Evolutionary conservation across 345 rosid genomes (phyloP).

Genomic region (Noccaea caerulescens): DNA sequence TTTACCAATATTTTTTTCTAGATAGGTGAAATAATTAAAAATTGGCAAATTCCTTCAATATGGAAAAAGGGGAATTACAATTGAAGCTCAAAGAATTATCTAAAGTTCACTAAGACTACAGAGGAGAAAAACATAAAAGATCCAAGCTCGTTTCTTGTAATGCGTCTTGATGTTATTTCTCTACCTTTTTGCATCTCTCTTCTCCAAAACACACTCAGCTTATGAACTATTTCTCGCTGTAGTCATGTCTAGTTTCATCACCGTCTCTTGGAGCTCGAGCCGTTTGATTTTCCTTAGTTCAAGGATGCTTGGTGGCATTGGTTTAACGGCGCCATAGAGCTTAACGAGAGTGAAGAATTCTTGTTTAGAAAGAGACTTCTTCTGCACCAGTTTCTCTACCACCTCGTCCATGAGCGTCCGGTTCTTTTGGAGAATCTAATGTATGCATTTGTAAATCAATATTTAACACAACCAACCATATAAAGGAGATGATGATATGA

Average conservation of each 20-base stretch:
- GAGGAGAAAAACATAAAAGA: neutral
- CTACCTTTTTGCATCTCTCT: slow-evolving; percentile 1
- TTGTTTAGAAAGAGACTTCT: slow-evolving; percentile 77
- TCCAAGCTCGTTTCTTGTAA: slow-evolving; percentile 4
- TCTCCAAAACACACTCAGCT: slow-evolving; percentile 8
- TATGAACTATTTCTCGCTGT: slow-evolving; percentile 30
- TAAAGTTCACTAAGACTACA: slow-evolving; percentile 7
- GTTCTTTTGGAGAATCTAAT: slow-evolving; percentile 52
- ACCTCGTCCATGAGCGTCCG: slow-evolving; percentile 70
- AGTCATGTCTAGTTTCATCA: slow-evolving; percentile 46
- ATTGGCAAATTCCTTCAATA: neutral
- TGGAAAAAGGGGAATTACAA: neutral
- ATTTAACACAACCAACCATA: neutral
- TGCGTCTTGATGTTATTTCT: neutral
- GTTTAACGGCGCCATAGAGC: slow-evolving; percentile 62
- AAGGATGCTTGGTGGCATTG: slow-evolving; percentile 64
- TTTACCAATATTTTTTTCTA: neutral
- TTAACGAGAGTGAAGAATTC: slow-evolving; percentile 72
- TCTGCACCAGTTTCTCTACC: slow-evolving; percentile 65
- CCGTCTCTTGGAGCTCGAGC: slow-evolving; percentile 55
- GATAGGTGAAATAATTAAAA: neutral
- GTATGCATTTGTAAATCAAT: slow-evolving; percentile 4
- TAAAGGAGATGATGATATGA: neutral
- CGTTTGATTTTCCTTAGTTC: slow-evolving; percentile 71
- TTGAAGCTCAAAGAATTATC: slow-evolving; percentile 13